These are phyloP conservation scores for Neocallimastix lanati DNA, from an alignment of 192 early-diverging fungal genomes.

Conservation along the genomic window DNA sequence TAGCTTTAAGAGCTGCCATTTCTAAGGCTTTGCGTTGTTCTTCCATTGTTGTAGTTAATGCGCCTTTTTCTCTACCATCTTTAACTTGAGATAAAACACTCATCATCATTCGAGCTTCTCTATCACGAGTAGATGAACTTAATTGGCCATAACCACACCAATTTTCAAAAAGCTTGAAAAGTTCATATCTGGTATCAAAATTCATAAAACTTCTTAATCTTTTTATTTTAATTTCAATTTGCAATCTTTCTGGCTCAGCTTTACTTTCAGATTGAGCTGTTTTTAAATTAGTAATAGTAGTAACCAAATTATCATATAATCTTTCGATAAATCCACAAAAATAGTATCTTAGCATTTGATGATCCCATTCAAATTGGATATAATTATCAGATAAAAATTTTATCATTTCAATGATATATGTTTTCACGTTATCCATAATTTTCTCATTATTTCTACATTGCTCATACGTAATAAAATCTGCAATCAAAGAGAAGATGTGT, in stretches of 20 bases:
- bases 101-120: conserved; percentile 47
- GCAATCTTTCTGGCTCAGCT: background rate
- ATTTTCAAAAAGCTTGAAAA: conserved; percentile 74
- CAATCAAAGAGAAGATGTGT: conserved; percentile 49
- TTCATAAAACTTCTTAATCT: conserved; percentile 32
- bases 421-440: conserved; percentile 42
- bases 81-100: conserved; percentile 47
- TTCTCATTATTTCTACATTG: conserved; percentile 33
- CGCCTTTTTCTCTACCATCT: conserved; percentile 47
- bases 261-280: background rate
- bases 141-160: conserved; percentile 78
- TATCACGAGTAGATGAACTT: conserved; percentile 27
- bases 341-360: conserved; percentile 68
- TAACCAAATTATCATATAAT: conserved; percentile 50
- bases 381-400: conserved; percentile 57
- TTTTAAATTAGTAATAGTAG: background rate
- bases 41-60: conserved; percentile 45
- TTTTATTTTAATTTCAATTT: background rate
- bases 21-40: conserved; percentile 59
- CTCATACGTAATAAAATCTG: conserved; percentile 39
- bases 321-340: conserved; percentile 77
- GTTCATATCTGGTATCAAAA: conserved; percentile 49
- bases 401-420: conserved; percentile 58
- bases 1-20: conserved; percentile 60
- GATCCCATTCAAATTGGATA: conserved; percentile 69